A percentile compares a stretch with the other conserved stretches of the same genome.
Evolutionary conservation across 2,329 filamentous ascomycete genomes (phyloP).

Genomic region (Beauveria brongniartii): DNA sequence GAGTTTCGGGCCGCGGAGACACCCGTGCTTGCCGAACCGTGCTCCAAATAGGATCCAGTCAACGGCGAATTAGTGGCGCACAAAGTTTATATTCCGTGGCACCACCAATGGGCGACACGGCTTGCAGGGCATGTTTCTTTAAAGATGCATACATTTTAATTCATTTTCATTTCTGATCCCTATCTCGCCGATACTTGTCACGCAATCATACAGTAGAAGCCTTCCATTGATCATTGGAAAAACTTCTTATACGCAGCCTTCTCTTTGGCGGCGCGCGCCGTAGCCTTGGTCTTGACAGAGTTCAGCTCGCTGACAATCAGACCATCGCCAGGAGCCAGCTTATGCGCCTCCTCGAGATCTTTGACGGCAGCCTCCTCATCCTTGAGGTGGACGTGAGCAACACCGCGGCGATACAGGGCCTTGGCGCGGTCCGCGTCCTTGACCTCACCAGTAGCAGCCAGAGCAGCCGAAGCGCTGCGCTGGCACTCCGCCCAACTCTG

Average conservation of each 20-base stretch:
- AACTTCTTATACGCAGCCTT: conserved; percentile 91
- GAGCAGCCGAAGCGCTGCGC: conserved; percentile 62
- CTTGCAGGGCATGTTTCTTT: background rate
- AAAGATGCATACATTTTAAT: background rate
- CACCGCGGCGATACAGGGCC: conserved; percentile 74
- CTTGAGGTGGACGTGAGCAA: conserved; percentile 68
- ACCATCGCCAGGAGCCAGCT: conserved; percentile 65
- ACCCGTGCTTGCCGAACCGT: background rate
- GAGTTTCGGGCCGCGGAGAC: background rate
- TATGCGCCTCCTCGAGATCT: conserved; percentile 68
- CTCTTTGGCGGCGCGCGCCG: conserved; percentile 73
- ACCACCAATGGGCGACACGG: background rate
- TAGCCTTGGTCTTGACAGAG: conserved; percentile 67
- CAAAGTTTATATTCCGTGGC: background rate
- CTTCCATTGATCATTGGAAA: conserved; percentile 52
- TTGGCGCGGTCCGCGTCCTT: conserved; percentile 78
- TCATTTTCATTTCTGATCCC: background rate
- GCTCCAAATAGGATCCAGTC: background rate
- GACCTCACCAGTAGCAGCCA: conserved; percentile 57
- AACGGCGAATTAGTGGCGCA: background rate
- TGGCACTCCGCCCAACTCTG: conserved; percentile 62
- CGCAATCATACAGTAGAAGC: background rate
- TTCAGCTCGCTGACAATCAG: conserved; percentile 68
- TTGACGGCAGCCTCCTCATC: conserved; percentile 75
- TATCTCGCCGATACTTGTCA: background rate